Base-by-base conservation (phyloP, 2,329 filamentous ascomycete genomes). In the Ascochyta koolunga region DNA sequence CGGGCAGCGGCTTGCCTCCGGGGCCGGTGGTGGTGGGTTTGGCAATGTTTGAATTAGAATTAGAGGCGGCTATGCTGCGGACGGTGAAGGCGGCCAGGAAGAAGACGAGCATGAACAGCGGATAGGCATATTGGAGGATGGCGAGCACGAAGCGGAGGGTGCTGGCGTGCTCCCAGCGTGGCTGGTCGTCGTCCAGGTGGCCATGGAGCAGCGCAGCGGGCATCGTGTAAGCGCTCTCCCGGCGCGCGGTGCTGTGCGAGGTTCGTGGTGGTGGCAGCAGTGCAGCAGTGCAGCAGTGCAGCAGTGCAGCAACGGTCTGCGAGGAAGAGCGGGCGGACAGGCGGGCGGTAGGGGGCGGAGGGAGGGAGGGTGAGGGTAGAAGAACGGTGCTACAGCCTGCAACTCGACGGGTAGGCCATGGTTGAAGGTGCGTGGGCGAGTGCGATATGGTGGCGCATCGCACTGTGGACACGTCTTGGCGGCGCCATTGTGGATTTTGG, bases 1-100 rank as follows among this genome's bases (percentile, higher is more conserved):
- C 89, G 55, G 91, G 92, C 48, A 97, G 80, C 29, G 91, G 91
- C 73, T 96, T 93, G 62, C 93, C 93, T 50, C 91, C 93, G 1
- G 93, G 92, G n/a, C 93, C 93, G 47, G 82, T 86, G 61, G 84
- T 82, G 55, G 77, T 72, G 36, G 76, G 70, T 65, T 79, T 72
- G 39, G 77, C 73, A 58, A 75, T 74, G 58, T 79, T 77, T 62
- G 77, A 78, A 68, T 73, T 75, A 54, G 65, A 63, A 60, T 73
- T 80, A 62, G 76, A 75, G 33, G 83, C 79, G 56, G 81, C 68
- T 59, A 89, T 81, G 65, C 86, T 87, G 70, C 83, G 83, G 61
- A 78, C 69, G 50, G 87, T 80, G 68, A 89, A 89, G 59, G 82
- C 81, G 56, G 79, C 72, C 42, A 88, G 75, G 72, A 90, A 90